These are phyloP conservation scores for Mrakia hoshinonis DNA, from an alignment of 768 basidiomycete species.

Conservation along the genomic window DNA sequence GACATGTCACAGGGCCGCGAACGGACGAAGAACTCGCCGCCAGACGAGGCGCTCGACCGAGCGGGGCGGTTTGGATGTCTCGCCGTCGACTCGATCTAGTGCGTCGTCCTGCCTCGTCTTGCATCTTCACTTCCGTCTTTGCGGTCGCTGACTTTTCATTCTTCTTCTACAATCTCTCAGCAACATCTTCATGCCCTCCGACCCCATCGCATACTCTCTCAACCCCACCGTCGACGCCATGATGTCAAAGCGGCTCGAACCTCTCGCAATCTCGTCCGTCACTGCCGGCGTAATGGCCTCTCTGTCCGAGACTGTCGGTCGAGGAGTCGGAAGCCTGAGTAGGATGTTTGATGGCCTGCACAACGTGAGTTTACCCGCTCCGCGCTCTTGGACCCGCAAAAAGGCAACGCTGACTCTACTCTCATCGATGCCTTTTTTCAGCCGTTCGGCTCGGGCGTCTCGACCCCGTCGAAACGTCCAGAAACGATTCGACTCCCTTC, in stretches of 20 bases:
- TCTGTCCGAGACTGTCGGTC: constrained; percentile 39
- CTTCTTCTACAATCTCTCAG: not conserved
- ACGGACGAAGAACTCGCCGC: constrained; percentile 38
- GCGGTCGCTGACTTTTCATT: not conserved
- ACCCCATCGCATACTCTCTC: constrained; percentile 44
- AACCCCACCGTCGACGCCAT: constrained; percentile 45
- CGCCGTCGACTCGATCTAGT: constrained; percentile 43
- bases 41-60: constrained; percentile 46
- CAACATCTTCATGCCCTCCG: constrained; percentile 45
- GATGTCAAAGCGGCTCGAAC: constrained; percentile 34
- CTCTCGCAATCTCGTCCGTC: constrained; percentile 39
- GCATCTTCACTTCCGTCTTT: not conserved
- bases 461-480: constrained; percentile 33
- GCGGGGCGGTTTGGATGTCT: constrained; percentile 45
- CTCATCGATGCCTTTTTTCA: constrained; percentile 14
- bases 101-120: not conserved
- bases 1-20: constrained; percentile 2
- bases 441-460: constrained; percentile 15
- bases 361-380: constrained; percentile 9
- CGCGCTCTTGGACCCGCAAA: not conserved
- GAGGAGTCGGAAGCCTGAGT: constrained; percentile 21
- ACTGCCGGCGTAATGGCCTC: constrained; percentile 39
- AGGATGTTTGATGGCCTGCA: constrained; percentile 19
- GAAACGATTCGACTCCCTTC: constrained; percentile 39
- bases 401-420: constrained; percentile 33